Conservation (phyloP, 2,329 filamentous ascomycete species). For the Lachnellula arida region DNA sequence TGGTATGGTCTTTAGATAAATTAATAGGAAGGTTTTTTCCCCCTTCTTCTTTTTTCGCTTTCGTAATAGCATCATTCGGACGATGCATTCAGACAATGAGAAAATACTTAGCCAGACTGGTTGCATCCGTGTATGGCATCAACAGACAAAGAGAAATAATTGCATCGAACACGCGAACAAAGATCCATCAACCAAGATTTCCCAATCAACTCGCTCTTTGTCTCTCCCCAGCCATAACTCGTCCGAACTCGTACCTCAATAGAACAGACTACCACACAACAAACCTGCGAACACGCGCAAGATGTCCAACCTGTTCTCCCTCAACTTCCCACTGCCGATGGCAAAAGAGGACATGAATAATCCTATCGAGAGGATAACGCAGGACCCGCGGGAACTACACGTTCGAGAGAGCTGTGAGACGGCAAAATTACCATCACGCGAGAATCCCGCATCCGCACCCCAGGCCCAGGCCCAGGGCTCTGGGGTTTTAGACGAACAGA, state of each 20-base stretch:
- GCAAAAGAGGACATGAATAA: background rate
- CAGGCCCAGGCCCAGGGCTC: no score
- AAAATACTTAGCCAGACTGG: no score
- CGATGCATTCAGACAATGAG: no score
- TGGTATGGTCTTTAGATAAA: no score
- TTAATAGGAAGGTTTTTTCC: no score
- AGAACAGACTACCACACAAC: background rate
- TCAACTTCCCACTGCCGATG: background rate
- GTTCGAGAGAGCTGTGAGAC: background rate
- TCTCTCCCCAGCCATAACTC: background rate
- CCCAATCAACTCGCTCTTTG: background rate
- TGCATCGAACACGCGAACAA: no score
- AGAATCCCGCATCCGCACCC: background rate
- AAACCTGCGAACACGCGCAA: background rate
- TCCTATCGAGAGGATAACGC: background rate
- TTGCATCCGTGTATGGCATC: no score
- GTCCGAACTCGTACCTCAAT: background rate
- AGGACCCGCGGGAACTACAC: background rate
- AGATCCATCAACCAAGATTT: no score
- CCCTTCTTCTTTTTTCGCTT: no score
- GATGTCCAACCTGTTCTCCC: background rate
- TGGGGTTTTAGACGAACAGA: background rate
- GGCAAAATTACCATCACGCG: background rate
- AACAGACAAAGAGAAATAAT: no score
- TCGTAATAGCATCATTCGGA: no score